Base-by-base conservation (phyloP, 257 asterid genomes). In the Petunia axillaris region DNA sequence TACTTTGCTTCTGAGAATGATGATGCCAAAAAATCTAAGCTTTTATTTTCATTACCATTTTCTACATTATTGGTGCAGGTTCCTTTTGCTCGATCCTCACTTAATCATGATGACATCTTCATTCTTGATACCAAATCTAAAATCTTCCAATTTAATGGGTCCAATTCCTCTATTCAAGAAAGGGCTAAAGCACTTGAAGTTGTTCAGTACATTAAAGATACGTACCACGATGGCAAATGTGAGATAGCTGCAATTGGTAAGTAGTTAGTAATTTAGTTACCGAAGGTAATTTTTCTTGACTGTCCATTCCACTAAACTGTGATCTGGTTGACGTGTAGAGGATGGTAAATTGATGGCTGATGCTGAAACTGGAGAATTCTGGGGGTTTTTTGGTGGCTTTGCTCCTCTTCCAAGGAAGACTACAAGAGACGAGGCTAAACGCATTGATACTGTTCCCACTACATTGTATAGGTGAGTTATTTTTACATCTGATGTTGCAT, bases 321-420 rank as follows among this genome's bases (percentile, higher is more conserved):
- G 66, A 14, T 60, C 54, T 80, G 81, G 59, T 83, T 85, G 83
- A 75, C 78, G 79, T 74, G 88, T 86, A 96, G 99, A 96, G 84
- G 99, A 96, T 85, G 99, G 99, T 63, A 96, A 90, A 81, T 83
- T 96, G 82, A 96, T 93, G 99, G 97, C 99, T 64, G 99, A 96
- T 89, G 98, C 98, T n/a, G 99, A 96, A 65, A 90, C 98, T 4
- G 99, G 99, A 83, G 99, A 96, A 75, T 96, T 96, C 84, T 96
- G 99, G 99, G 97, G 94, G 63, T 84, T 94, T 81, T 96, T 96
- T 90, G 99, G 99, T 88, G 99, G 99, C 79, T 96, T 96, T 91
- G 99, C 99, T 81, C 99, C 99, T 66, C 99, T 96, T 83, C 94
- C 99, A 15, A 94, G 94, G 92, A 96, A 91, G 91, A 78, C 91